Evolutionary conservation across 352 stramenopile genomes (phyloP).

Genomic region (Globisporangium middletonii): DNA sequence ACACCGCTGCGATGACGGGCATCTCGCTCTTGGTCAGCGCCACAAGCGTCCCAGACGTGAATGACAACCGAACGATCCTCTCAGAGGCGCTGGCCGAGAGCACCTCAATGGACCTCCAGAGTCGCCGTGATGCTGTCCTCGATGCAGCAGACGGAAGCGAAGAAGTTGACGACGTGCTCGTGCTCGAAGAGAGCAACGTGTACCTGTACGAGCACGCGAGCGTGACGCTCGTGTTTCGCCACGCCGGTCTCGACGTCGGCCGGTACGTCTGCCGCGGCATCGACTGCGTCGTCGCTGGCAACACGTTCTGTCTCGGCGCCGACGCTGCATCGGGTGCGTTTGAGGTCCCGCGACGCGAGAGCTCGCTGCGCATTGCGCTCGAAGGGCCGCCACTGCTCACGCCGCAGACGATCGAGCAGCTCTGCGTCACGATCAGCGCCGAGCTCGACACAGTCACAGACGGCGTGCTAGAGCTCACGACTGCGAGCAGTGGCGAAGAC

Average conservation of each 20-base stretch:
- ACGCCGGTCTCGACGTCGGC: conserved; percentile 37
- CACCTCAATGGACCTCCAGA: too few relatives aligned
- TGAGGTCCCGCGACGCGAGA: conserved; percentile 44
- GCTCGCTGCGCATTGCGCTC: conserved; percentile 41
- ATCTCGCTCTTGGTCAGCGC: too few relatives aligned
- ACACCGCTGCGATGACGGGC: too few relatives aligned
- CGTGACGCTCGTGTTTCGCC: conserved; percentile 42
- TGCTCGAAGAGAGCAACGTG: conserved; percentile 49
- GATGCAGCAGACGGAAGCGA: too few relatives aligned
- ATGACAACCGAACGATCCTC: too few relatives aligned
- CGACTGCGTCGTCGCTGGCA: conserved; percentile 52
- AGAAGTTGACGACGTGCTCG: conserved; percentile 10
- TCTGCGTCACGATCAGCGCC: conserved; percentile 36
- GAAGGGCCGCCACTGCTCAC: conserved; percentile 43
- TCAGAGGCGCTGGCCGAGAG: too few relatives aligned
- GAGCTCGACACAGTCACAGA: conserved; percentile 38
- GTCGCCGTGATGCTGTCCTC: background rate
- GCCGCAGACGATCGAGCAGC: conserved; percentile 31
- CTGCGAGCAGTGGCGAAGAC: conserved; percentile 13
- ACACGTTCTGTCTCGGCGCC: conserved; percentile 41
- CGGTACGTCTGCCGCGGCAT: conserved; percentile 45
- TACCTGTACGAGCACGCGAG: conserved; percentile 54
- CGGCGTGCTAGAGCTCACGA: conserved; percentile 46
- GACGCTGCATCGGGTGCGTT: conserved; percentile 21
- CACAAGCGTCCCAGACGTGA: too few relatives aligned